phyloP scores from a whole-genome alignment of 1,284 basidiomycete species.

The Volvariella volvacea region DNA sequence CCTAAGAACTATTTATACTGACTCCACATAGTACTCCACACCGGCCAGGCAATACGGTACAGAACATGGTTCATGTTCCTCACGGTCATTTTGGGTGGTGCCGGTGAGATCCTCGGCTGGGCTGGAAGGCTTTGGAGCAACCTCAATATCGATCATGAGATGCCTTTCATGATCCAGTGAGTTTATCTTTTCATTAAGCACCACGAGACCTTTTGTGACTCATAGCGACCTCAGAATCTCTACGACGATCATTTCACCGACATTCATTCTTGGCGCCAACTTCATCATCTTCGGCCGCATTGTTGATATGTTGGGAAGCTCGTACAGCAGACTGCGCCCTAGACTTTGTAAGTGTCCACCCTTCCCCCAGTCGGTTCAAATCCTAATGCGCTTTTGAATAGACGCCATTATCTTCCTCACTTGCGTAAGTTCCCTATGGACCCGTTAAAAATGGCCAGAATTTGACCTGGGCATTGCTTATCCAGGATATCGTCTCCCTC shows the following conservation, averaged over 20 bases:
- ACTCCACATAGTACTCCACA: slow-evolving; percentile 28
- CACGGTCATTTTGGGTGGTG: slow-evolving; percentile 41
- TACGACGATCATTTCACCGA: slow-evolving; percentile 35
- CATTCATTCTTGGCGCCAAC: slow-evolving; percentile 44
- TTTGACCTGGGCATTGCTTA: no score
- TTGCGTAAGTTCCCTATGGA: slow-evolving; percentile 29
- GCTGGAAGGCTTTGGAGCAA: slow-evolving; percentile 28
- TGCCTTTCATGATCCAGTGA: slow-evolving; percentile 16
- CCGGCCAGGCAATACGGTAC: slow-evolving; percentile 34
- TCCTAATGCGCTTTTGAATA: no score
- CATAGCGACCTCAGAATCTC: slow-evolving; percentile 14
- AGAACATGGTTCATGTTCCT: slow-evolving; percentile 47
- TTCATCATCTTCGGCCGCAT: slow-evolving; percentile 46
- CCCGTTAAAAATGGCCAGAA: no score
- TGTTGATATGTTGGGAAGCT: slow-evolving; percentile 31
- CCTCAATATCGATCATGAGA: slow-evolving; percentile 11
- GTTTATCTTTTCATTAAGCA: slow-evolving; percentile 5
- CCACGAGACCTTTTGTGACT: background rate
- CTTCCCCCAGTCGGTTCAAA: no score
- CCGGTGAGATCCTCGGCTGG: slow-evolving; percentile 49
- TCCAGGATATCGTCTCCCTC: slow-evolving; percentile 45
- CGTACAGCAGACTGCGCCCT: slow-evolving; percentile 38
- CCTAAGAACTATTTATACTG: no score
- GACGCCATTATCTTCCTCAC: slow-evolving; percentile 42
- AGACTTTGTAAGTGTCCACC: slow-evolving; percentile 36